Conservation (phyloP, 805 yeast genomes). For the Barnettozyma sp. region DNA sequence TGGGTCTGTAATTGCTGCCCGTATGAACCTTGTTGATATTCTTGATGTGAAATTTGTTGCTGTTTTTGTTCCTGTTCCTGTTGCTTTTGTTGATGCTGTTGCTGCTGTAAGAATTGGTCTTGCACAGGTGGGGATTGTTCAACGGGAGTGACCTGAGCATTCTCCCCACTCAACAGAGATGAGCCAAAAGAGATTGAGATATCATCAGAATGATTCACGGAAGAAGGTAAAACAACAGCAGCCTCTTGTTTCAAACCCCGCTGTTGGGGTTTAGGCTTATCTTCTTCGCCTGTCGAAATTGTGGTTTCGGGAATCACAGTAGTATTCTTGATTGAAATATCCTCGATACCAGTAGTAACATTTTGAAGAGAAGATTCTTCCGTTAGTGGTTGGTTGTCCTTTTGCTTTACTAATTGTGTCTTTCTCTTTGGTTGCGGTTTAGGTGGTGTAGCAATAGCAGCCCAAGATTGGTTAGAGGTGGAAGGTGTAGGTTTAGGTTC, state of each 20-base stretch:
- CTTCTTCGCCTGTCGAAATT: constrained; percentile 12
- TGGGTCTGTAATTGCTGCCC: constrained; percentile 11
- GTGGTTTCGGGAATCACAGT: constrained; percentile 7
- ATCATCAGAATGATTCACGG: constrained; percentile 27
- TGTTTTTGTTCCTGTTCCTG: constrained; percentile 19
- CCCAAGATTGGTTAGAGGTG: constrained; percentile 47
- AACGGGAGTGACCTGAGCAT: constrained; percentile 15
- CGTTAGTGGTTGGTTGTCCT: constrained; percentile 23
- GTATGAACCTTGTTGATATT: constrained; percentile 7
- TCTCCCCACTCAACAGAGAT: constrained; percentile 35
- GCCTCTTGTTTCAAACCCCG: constrained; percentile 35
- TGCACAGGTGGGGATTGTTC: constrained; percentile 7
- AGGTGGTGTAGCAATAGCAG: constrained; percentile 57
- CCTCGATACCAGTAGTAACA: constrained; percentile 10
- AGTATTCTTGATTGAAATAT: constrained; percentile 7
- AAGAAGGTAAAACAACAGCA: constrained; percentile 48
- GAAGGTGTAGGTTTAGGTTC: constrained; percentile 20
- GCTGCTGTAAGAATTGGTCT: constrained; percentile 2
- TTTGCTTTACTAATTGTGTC: constrained; percentile 20
- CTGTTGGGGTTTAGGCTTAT: constrained; percentile 27
- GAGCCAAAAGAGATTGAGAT: constrained; percentile 62
- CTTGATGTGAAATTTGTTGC: constrained; percentile 12
- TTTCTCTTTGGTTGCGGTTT: constrained; percentile 23
- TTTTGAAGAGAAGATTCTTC: constrained; percentile 15
- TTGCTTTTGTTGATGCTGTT: constrained; percentile 7